Conservation (phyloP, 1,284 basidiomycete genomes). For the Fomitopsis schrenkii region DNA sequence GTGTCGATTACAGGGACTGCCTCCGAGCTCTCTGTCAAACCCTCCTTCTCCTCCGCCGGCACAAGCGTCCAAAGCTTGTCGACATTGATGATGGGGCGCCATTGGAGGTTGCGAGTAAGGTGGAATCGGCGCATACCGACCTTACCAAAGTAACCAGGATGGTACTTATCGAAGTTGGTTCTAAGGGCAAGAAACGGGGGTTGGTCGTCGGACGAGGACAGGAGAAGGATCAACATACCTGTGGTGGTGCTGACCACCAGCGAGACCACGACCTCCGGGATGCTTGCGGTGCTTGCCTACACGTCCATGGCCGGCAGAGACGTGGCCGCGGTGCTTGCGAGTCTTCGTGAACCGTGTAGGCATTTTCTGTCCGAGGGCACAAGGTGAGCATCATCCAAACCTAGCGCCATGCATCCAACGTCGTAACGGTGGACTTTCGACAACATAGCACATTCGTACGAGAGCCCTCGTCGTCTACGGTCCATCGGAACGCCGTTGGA, state of each 20-base stretch:
- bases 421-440: slow-evolving; percentile 27
- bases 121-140: slow-evolving; percentile 99
- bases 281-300: slow-evolving; percentile 99
- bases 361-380: slow-evolving; percentile 59
- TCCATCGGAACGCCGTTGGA: slow-evolving; percentile 18
- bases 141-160: slow-evolving; percentile 99
- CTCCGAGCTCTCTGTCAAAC: slow-evolving; percentile 61
- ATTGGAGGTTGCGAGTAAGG: slow-evolving; percentile 85
- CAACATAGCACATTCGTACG: slow-evolving; percentile 28
- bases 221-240: slow-evolving; percentile 51
- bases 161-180: slow-evolving; percentile 92
- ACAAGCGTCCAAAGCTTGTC: slow-evolving; percentile 89
- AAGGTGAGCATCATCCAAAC: slow-evolving; percentile 26
- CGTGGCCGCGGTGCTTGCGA: slow-evolving; percentile 98
- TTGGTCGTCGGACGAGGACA: neutral
- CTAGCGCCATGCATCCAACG: slow-evolving; percentile 43
- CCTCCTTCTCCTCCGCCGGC: slow-evolving; percentile 74
- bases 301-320: slow-evolving; percentile 98
- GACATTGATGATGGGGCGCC: slow-evolving; percentile 95
- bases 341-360: slow-evolving; percentile 94
- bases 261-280: slow-evolving; percentile 99
- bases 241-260: slow-evolving; percentile 99
- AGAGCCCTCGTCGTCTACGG: slow-evolving; percentile 16
- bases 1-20: slow-evolving; percentile 92
- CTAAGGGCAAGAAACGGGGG: slow-evolving; percentile 30